Base-by-base conservation (phyloP, 371 early-diverging fungal genomes). In the Mortierella sp. region DNA sequence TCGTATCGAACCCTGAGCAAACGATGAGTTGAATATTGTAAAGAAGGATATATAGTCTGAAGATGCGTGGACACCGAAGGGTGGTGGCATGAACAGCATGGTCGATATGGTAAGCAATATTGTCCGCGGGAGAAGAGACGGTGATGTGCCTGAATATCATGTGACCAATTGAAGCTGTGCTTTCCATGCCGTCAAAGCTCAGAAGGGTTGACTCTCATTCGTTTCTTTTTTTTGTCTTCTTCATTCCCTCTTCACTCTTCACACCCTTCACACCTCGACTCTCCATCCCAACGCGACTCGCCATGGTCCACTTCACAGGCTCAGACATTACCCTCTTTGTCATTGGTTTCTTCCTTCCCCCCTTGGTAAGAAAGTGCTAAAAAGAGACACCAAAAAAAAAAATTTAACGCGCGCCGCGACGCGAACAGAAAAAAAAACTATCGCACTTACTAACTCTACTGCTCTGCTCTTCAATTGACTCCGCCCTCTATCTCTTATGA, bases 301-400 rank as follows among this genome's bases (percentile, higher is more conserved):
- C 53, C 41, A 89, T 79, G 79, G 85, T 85, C 64, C 79, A 87
- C 68, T 91, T 90, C 69, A 78, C 88, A 24, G 86, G 88, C 71
- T 75, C 87, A 58, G 91, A 91, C 63, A 89, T 91, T 73, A 86
- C 86, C 44, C 85, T 91, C 45, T 91, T 90, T 67, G 86, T 90
- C 31, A 74, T 93, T 52, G 94, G 92, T 39, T 90, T 95, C 64
- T 89, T 95, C 71, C 87, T 94, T 45, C 95, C 95, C 39, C 95
- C 95, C 24, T 76, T 93, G 24, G 92, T 72, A 82, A 77, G 71
- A 45, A 14, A 37, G 5, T 40, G 29, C 24, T 5, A 3, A 34
- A 34, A 13, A 34, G 16, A 4, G 8, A 6, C 2, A 4, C 14
- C 47, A 4, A 14, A 6, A 22, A 14, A 5, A 22, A 47, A 6